Conservation (phyloP, 768 basidiomycete genomes). For the Amylocystis lapponica region DNA sequence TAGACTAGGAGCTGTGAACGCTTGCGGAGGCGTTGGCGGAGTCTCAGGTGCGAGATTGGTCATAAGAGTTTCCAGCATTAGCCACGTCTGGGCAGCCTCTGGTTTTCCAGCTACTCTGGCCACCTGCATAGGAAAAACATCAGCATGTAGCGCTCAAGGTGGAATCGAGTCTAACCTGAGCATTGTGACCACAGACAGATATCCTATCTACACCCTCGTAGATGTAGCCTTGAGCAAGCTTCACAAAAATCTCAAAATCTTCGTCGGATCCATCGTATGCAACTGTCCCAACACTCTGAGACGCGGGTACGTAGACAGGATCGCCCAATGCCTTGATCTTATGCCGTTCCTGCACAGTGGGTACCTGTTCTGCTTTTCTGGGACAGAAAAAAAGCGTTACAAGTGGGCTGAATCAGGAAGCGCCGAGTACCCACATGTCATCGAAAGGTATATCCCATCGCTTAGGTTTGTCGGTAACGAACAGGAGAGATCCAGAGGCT, state of each 20-base stretch:
- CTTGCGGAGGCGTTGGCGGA: slow-evolving; percentile 22
- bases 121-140: slow-evolving; percentile 8
- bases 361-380: slow-evolving; percentile 30
- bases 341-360: slow-evolving; percentile 23
- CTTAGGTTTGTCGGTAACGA: slow-evolving; percentile 50
- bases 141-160: background rate
- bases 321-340: slow-evolving; percentile 58
- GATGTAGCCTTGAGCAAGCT: slow-evolving; percentile 59
- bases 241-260: slow-evolving; percentile 46
- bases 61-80: slow-evolving; percentile 54
- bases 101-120: slow-evolving; percentile 55
- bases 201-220: slow-evolving; percentile 43
- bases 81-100: slow-evolving; percentile 61
- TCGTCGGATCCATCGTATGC: slow-evolving; percentile 28
- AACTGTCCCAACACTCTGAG: slow-evolving; percentile 57
- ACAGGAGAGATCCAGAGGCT: slow-evolving; percentile 54
- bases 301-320: slow-evolving; percentile 38
- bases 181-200: slow-evolving; percentile 54
- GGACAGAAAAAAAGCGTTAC: background rate
- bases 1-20: slow-evolving; percentile 20
- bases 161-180: slow-evolving; percentile 35
- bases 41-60: slow-evolving; percentile 40
- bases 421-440: slow-evolving; percentile 53
- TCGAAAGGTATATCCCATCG: slow-evolving; percentile 74
- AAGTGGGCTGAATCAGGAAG: background rate